phyloP scores from a whole-genome alignment of 177 flowering plant species.

The Tripterygium wilfordii region DNA sequence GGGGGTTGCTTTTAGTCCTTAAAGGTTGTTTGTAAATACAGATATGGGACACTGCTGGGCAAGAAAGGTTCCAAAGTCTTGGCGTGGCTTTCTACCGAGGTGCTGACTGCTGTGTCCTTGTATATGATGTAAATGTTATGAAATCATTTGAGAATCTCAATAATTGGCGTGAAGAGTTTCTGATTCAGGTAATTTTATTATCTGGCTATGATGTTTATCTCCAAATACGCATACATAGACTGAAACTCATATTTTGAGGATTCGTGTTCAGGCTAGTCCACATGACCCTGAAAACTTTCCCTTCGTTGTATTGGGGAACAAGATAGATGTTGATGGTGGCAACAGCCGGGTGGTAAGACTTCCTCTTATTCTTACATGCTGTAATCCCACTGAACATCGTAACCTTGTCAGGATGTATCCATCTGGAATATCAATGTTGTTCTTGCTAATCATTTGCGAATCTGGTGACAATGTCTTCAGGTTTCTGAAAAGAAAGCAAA shows the following conservation, averaged over 20 bases:
- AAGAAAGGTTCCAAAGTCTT: slow-evolving; percentile 34
- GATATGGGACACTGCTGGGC: slow-evolving; percentile 46
- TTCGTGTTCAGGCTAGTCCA: slow-evolving; percentile 28
- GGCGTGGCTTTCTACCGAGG: slow-evolving; percentile 37
- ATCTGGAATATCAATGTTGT: neutral
- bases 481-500: slow-evolving; percentile 64
- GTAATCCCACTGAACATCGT: neutral
- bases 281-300: slow-evolving; percentile 34
- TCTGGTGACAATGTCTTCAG: no score
- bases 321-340: slow-evolving; percentile 37
- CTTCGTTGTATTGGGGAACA: slow-evolving; percentile 32
- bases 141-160: slow-evolving; percentile 35
- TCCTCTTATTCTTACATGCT: neutral
- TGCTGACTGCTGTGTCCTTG: slow-evolving; percentile 42
- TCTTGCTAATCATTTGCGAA: no score
- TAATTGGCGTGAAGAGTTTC: slow-evolving; percentile 37
- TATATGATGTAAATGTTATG: slow-evolving; percentile 41
- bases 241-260: neutral
- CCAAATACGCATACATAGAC: neutral
- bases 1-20: no score
- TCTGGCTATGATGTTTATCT: neutral
- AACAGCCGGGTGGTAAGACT: slow-evolving; percentile 36
- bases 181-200: slow-evolving; percentile 21
- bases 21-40: slow-evolving; percentile 5
- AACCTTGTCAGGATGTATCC: neutral